Conservation (phyloP, 1,139 yeast genomes). For the Hyphopichia burtonii region DNA sequence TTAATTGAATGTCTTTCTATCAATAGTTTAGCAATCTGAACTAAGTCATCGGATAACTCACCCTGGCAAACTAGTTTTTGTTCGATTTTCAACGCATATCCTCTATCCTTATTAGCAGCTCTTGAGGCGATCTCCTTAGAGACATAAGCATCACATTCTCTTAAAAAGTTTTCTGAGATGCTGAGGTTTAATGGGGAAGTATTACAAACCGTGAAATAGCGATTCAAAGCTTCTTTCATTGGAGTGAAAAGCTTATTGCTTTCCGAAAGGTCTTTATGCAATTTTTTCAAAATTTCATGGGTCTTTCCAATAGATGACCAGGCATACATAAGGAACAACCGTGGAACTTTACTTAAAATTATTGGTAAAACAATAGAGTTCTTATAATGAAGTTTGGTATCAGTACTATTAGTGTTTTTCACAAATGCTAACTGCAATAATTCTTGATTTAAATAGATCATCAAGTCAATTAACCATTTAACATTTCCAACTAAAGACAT, state of each 20-base stretch:
- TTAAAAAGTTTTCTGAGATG: constrained; percentile 60
- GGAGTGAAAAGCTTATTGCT: constrained; percentile 47
- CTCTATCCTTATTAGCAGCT: constrained; percentile 26
- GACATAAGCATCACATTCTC: constrained; percentile 45
- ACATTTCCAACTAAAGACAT: constrained; percentile 66
- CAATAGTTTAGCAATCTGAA: constrained; percentile 26
- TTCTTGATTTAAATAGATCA: constrained; percentile 68
- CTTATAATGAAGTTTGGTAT: constrained; percentile 23
- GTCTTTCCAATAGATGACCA: constrained; percentile 69
- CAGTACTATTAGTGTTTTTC: constrained; percentile 15
- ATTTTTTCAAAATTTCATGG: constrained; percentile 53
- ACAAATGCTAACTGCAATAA: constrained; percentile 40
- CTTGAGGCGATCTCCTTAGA: constrained; percentile 27
- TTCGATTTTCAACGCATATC: constrained; percentile 48
- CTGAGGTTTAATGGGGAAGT: constrained; percentile 59
- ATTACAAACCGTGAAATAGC: constrained; percentile 53
- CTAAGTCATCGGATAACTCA: constrained; percentile 47
- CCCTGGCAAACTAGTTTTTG: constrained; percentile 69
- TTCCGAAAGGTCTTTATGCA: constrained; percentile 43
- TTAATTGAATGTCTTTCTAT: constrained; percentile 33
- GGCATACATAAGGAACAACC: constrained; percentile 67
- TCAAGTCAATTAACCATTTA: constrained; percentile 77
- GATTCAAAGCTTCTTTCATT: constrained; percentile 52
- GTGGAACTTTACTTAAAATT: constrained; percentile 64
- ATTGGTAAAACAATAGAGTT: constrained; percentile 51